These are phyloP conservation scores for Rhodomyrtus tomentosa DNA, from an alignment of 345 rosid genomes.

Conservation along the genomic window DNA sequence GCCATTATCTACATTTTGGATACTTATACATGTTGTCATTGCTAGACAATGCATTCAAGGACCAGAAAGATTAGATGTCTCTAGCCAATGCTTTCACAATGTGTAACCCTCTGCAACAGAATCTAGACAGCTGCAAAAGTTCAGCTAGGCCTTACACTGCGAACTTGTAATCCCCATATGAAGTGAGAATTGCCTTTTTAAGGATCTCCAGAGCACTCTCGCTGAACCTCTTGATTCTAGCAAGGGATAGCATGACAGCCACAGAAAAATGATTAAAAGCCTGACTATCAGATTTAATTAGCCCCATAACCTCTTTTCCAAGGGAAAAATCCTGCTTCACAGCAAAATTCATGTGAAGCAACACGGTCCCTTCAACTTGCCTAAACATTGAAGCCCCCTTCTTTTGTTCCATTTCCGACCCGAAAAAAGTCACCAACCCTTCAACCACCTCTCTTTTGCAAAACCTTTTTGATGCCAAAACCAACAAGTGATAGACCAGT, in stretches of 20 bases:
- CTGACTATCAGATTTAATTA: slow-evolving; percentile 43
- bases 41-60: neutral
- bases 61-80: neutral
- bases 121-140: neutral
- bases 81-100: neutral
- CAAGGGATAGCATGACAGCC: slow-evolving; percentile 58
- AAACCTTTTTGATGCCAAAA: slow-evolving; percentile 74
- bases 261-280: slow-evolving; percentile 61
- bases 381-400: slow-evolving; percentile 40
- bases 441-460: slow-evolving; percentile 58
- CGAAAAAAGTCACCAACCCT: slow-evolving; percentile 59
- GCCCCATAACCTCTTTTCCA: slow-evolving; percentile 56
- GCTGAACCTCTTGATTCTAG: slow-evolving; percentile 59
- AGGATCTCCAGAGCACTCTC: slow-evolving; percentile 40
- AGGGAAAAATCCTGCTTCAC: slow-evolving; percentile 89
- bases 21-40: neutral
- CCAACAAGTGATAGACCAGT: slow-evolving; percentile 57
- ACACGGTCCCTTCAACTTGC: slow-evolving; percentile 73
- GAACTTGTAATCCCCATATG: slow-evolving; percentile 45
- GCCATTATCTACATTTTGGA: neutral
- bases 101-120: neutral
- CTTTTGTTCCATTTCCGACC: slow-evolving; percentile 27
- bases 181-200: slow-evolving; percentile 42
- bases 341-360: slow-evolving; percentile 80
- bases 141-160: slow-evolving; percentile 30